Percentiles rank a stretch among this genome's conserved stretches.
These are phyloP conservation scores for Cetraspora pellucida DNA, from an alignment of 192 early-diverging fungal species.

Conservation along the genomic window DNA sequence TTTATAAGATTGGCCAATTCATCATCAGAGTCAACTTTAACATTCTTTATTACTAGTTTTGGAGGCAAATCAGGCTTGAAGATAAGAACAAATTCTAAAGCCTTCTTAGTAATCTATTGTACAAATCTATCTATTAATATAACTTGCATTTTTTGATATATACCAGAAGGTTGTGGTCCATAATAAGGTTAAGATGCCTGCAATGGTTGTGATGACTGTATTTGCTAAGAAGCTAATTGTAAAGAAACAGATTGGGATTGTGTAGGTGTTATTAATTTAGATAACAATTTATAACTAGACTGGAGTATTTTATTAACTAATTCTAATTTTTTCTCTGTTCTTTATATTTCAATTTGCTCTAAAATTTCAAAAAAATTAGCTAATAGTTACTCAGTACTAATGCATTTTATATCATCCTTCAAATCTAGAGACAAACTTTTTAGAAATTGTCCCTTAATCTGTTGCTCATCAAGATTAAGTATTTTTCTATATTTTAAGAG, in stretches of 20 bases:
- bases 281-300: background rate
- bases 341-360: constrained; percentile 1
- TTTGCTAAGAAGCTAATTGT: background rate
- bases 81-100: too few relatives aligned
- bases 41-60: too few relatives aligned
- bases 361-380: background rate
- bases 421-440: background rate
- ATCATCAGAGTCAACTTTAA: too few relatives aligned
- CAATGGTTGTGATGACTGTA: too few relatives aligned
- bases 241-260: background rate
- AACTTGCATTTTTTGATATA: too few relatives aligned
- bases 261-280: background rate
- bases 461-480: background rate
- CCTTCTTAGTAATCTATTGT: too few relatives aligned
- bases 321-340: background rate
- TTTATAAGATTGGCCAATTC: too few relatives aligned
- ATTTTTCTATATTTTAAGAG: background rate
- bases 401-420: background rate
- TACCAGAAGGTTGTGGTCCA: too few relatives aligned
- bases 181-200: too few relatives aligned
- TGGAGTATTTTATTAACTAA: background rate
- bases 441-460: background rate
- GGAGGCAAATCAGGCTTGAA: too few relatives aligned
- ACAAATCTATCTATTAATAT: too few relatives aligned
- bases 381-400: background rate